Evolutionary conservation across 352 stramenopile genomes (phyloP), one percentile per base, ranked within the genome.

Genomic region (Globisporangium canariense): DNA sequence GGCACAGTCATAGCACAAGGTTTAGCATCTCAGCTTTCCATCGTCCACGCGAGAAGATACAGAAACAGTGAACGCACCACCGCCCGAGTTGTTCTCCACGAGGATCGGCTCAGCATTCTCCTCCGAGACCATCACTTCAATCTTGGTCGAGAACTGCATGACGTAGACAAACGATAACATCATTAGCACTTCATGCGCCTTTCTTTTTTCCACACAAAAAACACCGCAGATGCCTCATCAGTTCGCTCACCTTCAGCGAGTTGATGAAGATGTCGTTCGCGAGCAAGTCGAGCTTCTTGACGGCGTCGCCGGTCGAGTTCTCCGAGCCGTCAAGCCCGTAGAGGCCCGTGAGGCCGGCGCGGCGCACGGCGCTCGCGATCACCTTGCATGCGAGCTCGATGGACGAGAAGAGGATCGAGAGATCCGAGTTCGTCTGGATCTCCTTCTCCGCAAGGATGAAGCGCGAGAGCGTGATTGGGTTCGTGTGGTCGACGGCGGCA

Each of bases 241-340:
- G 3, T 11, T 25, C 20, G 40, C 62, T 34, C 4, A 81, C 75
- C 73, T 89, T 92, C 66, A 99, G 86, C 52, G 95, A 91, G 77
- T 98, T 99, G 74, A 99, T 96, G 79, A 99, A 96, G 70, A 96
- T 99, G 50, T 99, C 97, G 75, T 99, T 98, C n/a, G 96, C 89
- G 64, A 99, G 85, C 49, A 99, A 78, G 78, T 99, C 97, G 34
- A 99, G 90, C 77, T 99, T 99, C 86, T 99, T 99, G 51, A 99
- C 95, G 65, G 98, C 92, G 73, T 99, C 97, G 45, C 97, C 97
- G 6, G 97, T 98, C 22, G 91, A 86, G 83, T 99, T 99, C 62
- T 97, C 84, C 73, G 96, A 97, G 62, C 97, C 97, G n/a, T 98
- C 96, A 10, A 99, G 83, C 32, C 97, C 97, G 72, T 99, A 99